Evolutionary conservation across 768 basidiomycete species (phyloP).

Genomic region (Cyathus striatus): DNA sequence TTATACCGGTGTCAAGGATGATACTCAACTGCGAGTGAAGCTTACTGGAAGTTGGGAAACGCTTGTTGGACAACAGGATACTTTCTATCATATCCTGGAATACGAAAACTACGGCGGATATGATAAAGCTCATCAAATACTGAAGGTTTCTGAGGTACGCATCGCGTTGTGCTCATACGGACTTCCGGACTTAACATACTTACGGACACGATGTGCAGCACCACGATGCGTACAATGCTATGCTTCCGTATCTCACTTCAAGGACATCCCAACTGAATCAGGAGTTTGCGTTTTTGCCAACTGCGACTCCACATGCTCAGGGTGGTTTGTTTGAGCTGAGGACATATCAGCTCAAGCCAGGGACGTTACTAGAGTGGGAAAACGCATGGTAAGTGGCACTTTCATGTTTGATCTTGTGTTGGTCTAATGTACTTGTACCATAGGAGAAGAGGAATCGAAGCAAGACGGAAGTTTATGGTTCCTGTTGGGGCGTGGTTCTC

Average conservation of each 20-base stretch:
- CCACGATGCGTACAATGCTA: slow-evolving; percentile 56
- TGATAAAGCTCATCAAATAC: slow-evolving; percentile 66
- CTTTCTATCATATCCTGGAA: slow-evolving; percentile 77
- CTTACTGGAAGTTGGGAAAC: slow-evolving; percentile 94
- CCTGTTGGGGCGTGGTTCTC: slow-evolving; percentile 93
- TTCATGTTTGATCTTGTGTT: slow-evolving; percentile 4
- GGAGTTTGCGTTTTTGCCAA: slow-evolving; percentile 95
- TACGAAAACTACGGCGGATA: slow-evolving; percentile 92
- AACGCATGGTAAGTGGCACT: slow-evolving; percentile 63
- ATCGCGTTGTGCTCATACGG: too few species aligned
- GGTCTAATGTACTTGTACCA: slow-evolving; percentile 4
- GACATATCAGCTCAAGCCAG: slow-evolving; percentile 83
- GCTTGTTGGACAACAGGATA: slow-evolving; percentile 84
- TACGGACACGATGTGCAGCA: too few species aligned
- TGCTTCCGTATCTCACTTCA: slow-evolving; percentile 73
- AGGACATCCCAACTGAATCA: slow-evolving; percentile 79
- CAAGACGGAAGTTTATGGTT: slow-evolving; percentile 78
- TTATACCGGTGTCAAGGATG: slow-evolving; percentile 75
- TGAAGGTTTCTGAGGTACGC: slow-evolving; percentile 63
- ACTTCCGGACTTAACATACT: too few species aligned
- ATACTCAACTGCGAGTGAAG: slow-evolving; percentile 72
- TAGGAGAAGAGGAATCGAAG: slow-evolving; percentile 93
- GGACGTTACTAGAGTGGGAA: slow-evolving; percentile 94
- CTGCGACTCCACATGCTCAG: slow-evolving; percentile 77
- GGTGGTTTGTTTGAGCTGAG: slow-evolving; percentile 95